phyloP scores from a whole-genome alignment of 495 filamentous ascomycete genomes.

The Trichoderma orchidacearum region DNA sequence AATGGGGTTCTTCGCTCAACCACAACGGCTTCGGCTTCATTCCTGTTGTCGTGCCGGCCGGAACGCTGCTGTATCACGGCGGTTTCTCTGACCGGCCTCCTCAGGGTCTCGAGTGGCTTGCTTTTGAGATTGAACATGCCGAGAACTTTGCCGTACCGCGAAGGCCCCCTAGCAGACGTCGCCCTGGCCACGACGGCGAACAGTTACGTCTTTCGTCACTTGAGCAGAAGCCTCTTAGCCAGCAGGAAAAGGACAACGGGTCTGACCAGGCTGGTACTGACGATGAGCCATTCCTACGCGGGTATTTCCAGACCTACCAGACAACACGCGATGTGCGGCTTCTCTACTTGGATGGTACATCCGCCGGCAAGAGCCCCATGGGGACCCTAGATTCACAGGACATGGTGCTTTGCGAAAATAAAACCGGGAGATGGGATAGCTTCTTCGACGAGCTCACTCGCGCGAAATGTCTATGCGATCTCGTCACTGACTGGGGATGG shows the following conservation, averaged over 20 bases:
- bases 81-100: slow-evolving; percentile 22
- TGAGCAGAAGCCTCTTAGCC: background rate
- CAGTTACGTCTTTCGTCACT: background rate
- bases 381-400: slow-evolving; percentile 52
- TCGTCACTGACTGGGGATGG: slow-evolving; percentile 37
- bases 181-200: background rate
- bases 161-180: background rate
- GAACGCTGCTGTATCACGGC: slow-evolving; percentile 52
- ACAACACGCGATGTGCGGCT: slow-evolving; percentile 35
- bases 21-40: slow-evolving; percentile 61
- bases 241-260: background rate
- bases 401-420: slow-evolving; percentile 27
- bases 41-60: slow-evolving; percentile 40
- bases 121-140: slow-evolving; percentile 58
- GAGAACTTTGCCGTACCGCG: slow-evolving; percentile 34
- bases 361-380: slow-evolving; percentile 41
- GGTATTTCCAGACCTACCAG: slow-evolving; percentile 42
- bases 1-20: slow-evolving; percentile 54
- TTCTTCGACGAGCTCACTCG: slow-evolving; percentile 23
- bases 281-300: slow-evolving; percentile 8
- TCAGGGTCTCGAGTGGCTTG: slow-evolving; percentile 48
- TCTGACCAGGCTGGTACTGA: slow-evolving; percentile 1
- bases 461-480: slow-evolving; percentile 34
- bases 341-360: slow-evolving; percentile 49
- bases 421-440: background rate